Conservation (phyloP, 257 asterid genomes). For the Marsdenia floribunda region DNA sequence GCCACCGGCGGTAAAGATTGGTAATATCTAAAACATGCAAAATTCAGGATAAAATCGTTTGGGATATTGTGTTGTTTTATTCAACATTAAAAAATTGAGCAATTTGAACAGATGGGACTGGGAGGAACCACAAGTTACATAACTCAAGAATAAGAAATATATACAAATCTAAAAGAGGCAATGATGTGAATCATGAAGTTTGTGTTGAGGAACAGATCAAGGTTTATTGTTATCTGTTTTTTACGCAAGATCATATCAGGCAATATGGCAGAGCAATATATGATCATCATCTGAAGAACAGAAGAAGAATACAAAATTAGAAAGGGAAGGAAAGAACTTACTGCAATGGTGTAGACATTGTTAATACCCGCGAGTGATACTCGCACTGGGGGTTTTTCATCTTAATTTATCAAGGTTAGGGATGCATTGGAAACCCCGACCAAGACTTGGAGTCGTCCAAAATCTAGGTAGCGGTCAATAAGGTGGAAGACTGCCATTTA, state of each 20-base stretch:
- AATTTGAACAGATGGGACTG: background rate
- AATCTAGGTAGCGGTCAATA: background rate
- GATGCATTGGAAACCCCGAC: background rate
- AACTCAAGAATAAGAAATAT: background rate
- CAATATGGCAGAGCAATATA: background rate
- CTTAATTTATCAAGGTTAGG: background rate
- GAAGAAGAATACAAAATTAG: background rate
- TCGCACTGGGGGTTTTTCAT: background rate
- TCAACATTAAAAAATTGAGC: background rate
- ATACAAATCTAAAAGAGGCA: background rate
- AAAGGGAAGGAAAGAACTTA: background rate
- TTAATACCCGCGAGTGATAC: background rate
- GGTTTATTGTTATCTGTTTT: too few relatives aligned
- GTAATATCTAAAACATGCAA: constrained; percentile 31
- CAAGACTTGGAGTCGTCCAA: background rate
- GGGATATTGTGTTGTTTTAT: background rate
- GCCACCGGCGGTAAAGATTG: constrained; percentile 48
- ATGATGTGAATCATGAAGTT: too few relatives aligned
- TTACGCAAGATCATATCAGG: too few relatives aligned
- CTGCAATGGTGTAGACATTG: constrained; percentile 22
- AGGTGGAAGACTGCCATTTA: background rate
- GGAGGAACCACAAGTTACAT: background rate
- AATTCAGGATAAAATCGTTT: background rate
- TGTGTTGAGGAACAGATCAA: too few relatives aligned
- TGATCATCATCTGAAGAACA: background rate